Conservation (phyloP, 2,329 filamentous ascomycete species). For the Colletotrichum scovillei region DNA sequence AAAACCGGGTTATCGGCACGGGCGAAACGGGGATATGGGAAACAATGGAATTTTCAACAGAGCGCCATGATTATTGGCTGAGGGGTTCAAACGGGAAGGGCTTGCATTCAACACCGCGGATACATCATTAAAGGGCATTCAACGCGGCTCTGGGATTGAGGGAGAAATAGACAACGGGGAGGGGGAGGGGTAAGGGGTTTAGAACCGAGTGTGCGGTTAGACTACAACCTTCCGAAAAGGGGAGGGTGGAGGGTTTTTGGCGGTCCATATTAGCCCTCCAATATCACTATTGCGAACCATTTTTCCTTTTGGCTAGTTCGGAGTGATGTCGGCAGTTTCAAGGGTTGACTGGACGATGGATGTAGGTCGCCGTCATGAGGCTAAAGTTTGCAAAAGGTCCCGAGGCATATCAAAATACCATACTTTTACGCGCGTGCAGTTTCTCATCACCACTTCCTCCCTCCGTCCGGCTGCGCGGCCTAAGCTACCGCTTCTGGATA, state of each 20-base stretch:
- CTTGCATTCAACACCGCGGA: conserved; percentile 13
- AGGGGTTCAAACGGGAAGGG: not conserved
- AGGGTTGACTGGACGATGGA: not conserved
- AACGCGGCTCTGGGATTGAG: not conserved
- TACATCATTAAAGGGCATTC: conserved; percentile 2
- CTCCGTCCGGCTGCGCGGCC: not conserved
- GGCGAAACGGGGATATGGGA: not conserved
- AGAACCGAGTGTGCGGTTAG: not conserved
- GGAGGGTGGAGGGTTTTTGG: not conserved
- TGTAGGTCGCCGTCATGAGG: not conserved
- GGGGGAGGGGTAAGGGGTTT: not conserved
- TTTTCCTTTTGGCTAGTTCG: not conserved
- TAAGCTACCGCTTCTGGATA: not conserved
- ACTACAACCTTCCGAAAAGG: not conserved
- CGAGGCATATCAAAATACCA: not conserved
- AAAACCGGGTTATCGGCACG: not conserved
- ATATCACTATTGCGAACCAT: not conserved
- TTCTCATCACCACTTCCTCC: not conserved
- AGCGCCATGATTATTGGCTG: not conserved
- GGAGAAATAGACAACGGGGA: not conserved
- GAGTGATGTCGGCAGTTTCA: not conserved
- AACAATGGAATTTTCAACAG: conserved; percentile 22
- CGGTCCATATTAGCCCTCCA: not conserved
- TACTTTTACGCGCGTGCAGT: not conserved
- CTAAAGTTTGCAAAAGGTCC: not conserved